Evolutionary conservation across 2,329 filamentous ascomycete species (phyloP).

Genomic region (Sordariomycetes sp.): DNA sequence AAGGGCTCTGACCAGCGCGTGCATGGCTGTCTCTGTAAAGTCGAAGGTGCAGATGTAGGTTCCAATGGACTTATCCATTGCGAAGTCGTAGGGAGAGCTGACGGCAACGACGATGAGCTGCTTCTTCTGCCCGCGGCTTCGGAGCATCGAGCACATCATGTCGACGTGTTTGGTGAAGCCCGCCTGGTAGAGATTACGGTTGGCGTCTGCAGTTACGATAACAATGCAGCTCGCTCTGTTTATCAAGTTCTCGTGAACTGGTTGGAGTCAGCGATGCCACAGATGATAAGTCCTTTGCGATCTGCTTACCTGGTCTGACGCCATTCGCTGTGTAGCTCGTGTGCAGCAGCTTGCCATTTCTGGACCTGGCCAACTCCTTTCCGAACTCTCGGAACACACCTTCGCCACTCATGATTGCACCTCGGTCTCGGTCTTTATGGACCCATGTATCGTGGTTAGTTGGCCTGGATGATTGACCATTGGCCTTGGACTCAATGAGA

Average conservation of each 20-base stretch:
- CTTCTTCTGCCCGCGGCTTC: constrained; percentile 72
- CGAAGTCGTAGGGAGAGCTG: constrained; percentile 94
- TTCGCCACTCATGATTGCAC: constrained; percentile 79
- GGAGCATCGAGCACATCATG: constrained; percentile 85
- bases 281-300: neutral
- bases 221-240: constrained; percentile 82
- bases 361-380: constrained; percentile 73
- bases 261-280: neutral
- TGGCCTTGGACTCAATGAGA: constrained; percentile 44
- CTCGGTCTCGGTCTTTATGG: constrained; percentile 46
- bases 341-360: constrained; percentile 80
- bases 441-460: constrained; percentile 44
- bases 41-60: constrained; percentile 95
- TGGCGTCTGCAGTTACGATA: constrained; percentile 86
- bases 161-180: constrained; percentile 94
- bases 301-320: constrained; percentile 56
- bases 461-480: constrained; percentile 20
- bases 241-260: constrained; percentile 84
- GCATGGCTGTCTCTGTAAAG: constrained; percentile 87
- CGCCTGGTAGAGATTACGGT: constrained; percentile 86
- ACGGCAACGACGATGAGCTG: constrained; percentile 85
- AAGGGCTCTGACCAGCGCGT: constrained; percentile 71
- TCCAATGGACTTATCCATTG: constrained; percentile 80
- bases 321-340: constrained; percentile 94
- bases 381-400: constrained; percentile 87